A percentile compares a stretch with the other conserved stretches of the same genome.
These are phyloP conservation scores for Limonium bicolor DNA, from an alignment of 148 eudicot species.

Conservation along the genomic window DNA sequence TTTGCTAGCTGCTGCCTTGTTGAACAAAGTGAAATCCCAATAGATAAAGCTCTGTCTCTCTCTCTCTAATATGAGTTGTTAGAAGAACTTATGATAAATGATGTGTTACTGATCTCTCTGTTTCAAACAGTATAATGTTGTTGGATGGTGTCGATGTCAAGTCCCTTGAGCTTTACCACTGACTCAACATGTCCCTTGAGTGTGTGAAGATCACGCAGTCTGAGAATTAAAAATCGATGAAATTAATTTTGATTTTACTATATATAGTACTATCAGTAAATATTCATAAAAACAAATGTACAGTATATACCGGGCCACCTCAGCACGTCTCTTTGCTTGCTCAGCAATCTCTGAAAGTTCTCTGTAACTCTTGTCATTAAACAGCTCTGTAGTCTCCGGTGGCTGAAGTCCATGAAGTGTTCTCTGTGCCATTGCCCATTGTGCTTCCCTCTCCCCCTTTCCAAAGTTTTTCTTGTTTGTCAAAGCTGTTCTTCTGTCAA, in stretches of 20 bases:
- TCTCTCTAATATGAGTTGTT: too few species aligned
- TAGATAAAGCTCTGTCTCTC: too few species aligned
- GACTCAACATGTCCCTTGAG: constrained; percentile 17
- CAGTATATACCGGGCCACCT: constrained; percentile 10
- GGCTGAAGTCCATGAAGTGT: constrained; percentile 15
- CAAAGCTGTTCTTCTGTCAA: constrained; percentile 19
- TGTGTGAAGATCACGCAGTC: constrained; percentile 17
- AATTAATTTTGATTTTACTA: not conserved
- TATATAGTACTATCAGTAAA: too few species aligned
- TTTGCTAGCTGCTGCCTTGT: too few species aligned
- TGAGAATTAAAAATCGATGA: not conserved
- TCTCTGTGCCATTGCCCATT: constrained; percentile 14
- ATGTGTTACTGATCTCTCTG: not conserved
- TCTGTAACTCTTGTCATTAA: constrained; percentile 9
- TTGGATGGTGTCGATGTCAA: constrained; percentile 14
- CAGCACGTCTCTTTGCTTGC: constrained; percentile 15
- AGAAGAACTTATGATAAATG: not conserved
- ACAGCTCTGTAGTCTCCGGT: not conserved
- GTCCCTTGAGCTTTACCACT: constrained; percentile 14
- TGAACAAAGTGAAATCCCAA: too few species aligned
- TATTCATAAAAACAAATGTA: not conserved
- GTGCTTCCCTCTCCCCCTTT: constrained; percentile 14
- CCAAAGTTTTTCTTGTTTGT: constrained; percentile 16
- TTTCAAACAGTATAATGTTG: constrained; percentile 15
- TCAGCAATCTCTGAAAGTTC: constrained; percentile 18